phyloP scores from a whole-genome alignment of 345 rosid species.

The Euphorbia peplus region DNA sequence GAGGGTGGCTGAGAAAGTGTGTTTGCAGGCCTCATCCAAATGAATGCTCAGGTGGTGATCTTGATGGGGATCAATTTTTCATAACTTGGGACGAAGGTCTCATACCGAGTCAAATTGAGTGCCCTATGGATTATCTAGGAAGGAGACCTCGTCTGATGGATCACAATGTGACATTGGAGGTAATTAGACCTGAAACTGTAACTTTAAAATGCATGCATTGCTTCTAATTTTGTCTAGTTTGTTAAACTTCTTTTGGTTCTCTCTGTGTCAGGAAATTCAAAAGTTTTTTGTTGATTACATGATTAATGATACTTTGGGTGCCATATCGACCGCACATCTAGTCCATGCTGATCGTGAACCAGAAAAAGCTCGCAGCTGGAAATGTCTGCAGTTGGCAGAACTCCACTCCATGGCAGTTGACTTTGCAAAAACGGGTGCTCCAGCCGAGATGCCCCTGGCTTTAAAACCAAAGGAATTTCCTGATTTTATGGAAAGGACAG shows the following conservation, averaged over 20 bases:
- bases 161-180: constrained; percentile 85
- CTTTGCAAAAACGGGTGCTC: constrained; percentile 91
- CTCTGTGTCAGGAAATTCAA: constrained; percentile 79
- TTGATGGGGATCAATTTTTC: constrained; percentile 89
- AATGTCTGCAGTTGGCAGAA: constrained; percentile 69
- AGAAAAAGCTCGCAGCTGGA: constrained; percentile 61
- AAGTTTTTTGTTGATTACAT: constrained; percentile 80
- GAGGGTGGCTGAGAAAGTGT: constrained; percentile 12
- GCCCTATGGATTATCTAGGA: constrained; percentile 88
- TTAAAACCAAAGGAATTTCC: constrained; percentile 84
- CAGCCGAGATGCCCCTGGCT: constrained; percentile 80
- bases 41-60: constrained; percentile 99
- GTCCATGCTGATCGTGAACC: constrained; percentile 83
- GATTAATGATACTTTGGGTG: constrained; percentile 85
- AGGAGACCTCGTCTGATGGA: constrained; percentile 75
- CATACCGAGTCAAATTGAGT: constrained; percentile 57
- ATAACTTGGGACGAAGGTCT: constrained; percentile 85
- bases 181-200: constrained; percentile 18
- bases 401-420: constrained; percentile 97
- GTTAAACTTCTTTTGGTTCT: neutral
- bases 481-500: constrained; percentile 81
- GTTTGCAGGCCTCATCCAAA: constrained; percentile 88
- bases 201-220: neutral
- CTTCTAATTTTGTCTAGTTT: neutral
- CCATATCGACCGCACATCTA: constrained; percentile 89